These are phyloP conservation scores for Trichoderma koningiopsis DNA, from an alignment of 2,329 filamentous ascomycete species.

Conservation along the genomic window DNA sequence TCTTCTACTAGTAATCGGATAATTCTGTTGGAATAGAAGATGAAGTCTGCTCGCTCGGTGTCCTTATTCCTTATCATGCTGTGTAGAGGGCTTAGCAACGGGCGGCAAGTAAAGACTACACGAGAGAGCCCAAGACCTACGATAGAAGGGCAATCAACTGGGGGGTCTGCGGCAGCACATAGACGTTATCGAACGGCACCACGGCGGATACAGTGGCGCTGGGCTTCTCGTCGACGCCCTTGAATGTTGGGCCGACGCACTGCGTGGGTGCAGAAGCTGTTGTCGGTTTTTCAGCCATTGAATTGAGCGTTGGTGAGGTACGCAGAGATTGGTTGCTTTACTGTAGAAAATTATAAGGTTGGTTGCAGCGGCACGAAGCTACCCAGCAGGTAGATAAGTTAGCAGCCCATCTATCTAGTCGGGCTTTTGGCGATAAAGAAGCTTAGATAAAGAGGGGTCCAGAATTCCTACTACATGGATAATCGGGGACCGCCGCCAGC, in stretches of 20 bases:
- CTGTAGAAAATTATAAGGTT: background rate
- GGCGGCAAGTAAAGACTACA: background rate
- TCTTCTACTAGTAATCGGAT: slow-evolving; percentile 96
- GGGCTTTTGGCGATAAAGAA: slow-evolving; percentile 20
- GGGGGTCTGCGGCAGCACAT: slow-evolving; percentile 87
- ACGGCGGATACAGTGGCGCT: slow-evolving; percentile 85
- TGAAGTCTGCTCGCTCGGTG: slow-evolving; percentile 92
- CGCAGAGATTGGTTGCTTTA: background rate
- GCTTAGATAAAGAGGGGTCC: slow-evolving; percentile 23
- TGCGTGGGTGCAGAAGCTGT: slow-evolving; percentile 48
- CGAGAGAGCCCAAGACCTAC: slow-evolving; percentile 59
- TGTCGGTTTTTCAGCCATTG: slow-evolving; percentile 34
- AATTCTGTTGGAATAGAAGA: slow-evolving; percentile 98
- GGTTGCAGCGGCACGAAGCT: slow-evolving; percentile 1
- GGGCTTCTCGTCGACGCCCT: slow-evolving; percentile 74
- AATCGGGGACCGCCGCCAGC: slow-evolving; percentile 14
- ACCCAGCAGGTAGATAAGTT: slow-evolving; percentile 13
- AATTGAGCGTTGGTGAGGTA: slow-evolving; percentile 43
- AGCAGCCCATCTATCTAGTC: slow-evolving; percentile 21
- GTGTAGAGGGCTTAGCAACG: slow-evolving; percentile 31
- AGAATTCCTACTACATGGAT: slow-evolving; percentile 18
- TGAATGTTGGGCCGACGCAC: slow-evolving; percentile 79
- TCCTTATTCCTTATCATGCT: slow-evolving; percentile 95
- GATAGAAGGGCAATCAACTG: slow-evolving; percentile 96
- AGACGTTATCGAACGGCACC: slow-evolving; percentile 82